phyloP scores from a whole-genome alignment of 2,329 filamentous ascomycete species.

The Microdochium paspali region DNA sequence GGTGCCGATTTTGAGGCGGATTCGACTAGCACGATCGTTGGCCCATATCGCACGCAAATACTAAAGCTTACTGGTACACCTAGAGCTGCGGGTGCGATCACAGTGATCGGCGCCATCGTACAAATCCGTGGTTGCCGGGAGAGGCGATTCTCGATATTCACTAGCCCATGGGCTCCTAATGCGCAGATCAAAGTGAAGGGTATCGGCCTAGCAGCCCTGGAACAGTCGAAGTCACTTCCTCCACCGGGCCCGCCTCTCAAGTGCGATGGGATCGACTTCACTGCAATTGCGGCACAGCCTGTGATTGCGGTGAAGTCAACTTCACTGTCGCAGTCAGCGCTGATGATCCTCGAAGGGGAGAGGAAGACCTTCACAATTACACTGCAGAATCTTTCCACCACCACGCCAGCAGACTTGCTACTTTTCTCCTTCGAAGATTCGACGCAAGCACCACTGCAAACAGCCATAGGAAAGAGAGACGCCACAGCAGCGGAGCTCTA shows the following conservation, averaged over 20 bases:
- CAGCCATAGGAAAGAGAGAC: conserved; percentile 66
- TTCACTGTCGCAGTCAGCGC: conserved; percentile 70
- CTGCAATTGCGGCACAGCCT: conserved; percentile 73
- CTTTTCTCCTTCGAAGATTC: conserved; percentile 87
- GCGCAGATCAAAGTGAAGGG: conserved; percentile 66
- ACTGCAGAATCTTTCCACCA: conserved; percentile 63
- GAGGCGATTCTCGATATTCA: conserved; percentile 76
- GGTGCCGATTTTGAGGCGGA: conserved; percentile 63
- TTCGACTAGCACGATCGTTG: conserved; percentile 57
- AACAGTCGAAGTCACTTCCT: conserved; percentile 29
- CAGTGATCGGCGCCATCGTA: conserved; percentile 68
- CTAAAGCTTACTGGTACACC: conserved; percentile 64
- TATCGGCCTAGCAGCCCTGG: conserved; percentile 54
- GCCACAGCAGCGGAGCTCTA: conserved; percentile 71
- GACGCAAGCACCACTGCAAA: conserved; percentile 67
- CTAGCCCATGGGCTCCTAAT: conserved; percentile 63
- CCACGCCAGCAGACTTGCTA: conserved; percentile 71
- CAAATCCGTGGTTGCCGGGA: conserved; percentile 76
- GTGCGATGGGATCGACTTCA: conserved; percentile 49
- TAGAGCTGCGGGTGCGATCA: conserved; percentile 55
- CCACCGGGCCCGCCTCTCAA: conserved; percentile 33
- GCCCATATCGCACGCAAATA: conserved; percentile 75
- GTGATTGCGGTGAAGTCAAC: conserved; percentile 65
- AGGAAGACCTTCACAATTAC: conserved; percentile 67
- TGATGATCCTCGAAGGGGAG: conserved; percentile 93